Conservation (phyloP, 768 basidiomycete species). For the Trametes coccinea region DNA sequence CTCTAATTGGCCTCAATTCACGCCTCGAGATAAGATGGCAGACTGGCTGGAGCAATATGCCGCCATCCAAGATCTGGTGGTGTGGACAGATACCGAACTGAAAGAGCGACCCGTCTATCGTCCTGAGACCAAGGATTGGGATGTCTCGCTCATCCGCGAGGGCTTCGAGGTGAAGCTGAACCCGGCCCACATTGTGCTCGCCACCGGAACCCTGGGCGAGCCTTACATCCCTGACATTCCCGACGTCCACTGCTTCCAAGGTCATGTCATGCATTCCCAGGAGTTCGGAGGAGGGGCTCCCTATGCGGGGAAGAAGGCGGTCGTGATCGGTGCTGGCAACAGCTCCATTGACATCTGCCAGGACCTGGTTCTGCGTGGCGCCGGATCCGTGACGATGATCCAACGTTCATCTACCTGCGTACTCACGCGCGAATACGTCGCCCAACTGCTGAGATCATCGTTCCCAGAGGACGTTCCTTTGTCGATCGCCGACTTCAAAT, state of each 20-base stretch:
- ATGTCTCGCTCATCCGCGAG: slow-evolving; percentile 42
- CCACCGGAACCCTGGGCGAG: slow-evolving; percentile 52
- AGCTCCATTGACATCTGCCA: slow-evolving; percentile 35
- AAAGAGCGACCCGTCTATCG: slow-evolving; percentile 39
- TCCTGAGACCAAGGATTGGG: slow-evolving; percentile 44
- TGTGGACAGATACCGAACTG: slow-evolving; percentile 57
- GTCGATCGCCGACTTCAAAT: slow-evolving; percentile 40
- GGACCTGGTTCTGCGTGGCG: slow-evolving; percentile 38
- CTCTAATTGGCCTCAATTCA: slow-evolving; percentile 23
- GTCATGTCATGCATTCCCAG: slow-evolving; percentile 53
- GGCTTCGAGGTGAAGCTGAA: slow-evolving; percentile 39
- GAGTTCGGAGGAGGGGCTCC: slow-evolving; percentile 48
- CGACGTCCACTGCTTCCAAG: slow-evolving; percentile 50
- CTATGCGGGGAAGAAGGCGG: slow-evolving; percentile 60
- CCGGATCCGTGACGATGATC: slow-evolving; percentile 40
- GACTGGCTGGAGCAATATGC: slow-evolving; percentile 69
- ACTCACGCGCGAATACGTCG: slow-evolving; percentile 20
- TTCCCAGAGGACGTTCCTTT: slow-evolving; percentile 32
- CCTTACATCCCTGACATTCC: slow-evolving; percentile 48
- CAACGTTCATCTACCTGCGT: slow-evolving; percentile 43
- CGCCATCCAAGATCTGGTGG: slow-evolving; percentile 56
- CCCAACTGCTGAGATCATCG: background rate
- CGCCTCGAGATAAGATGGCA: slow-evolving; percentile 59
- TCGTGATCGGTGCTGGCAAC: slow-evolving; percentile 69
- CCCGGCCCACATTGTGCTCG: slow-evolving; percentile 55